These are phyloP conservation scores for Fusarium sambucinum DNA, from an alignment of 2,329 filamentous ascomycete genomes.

Conservation along the genomic window DNA sequence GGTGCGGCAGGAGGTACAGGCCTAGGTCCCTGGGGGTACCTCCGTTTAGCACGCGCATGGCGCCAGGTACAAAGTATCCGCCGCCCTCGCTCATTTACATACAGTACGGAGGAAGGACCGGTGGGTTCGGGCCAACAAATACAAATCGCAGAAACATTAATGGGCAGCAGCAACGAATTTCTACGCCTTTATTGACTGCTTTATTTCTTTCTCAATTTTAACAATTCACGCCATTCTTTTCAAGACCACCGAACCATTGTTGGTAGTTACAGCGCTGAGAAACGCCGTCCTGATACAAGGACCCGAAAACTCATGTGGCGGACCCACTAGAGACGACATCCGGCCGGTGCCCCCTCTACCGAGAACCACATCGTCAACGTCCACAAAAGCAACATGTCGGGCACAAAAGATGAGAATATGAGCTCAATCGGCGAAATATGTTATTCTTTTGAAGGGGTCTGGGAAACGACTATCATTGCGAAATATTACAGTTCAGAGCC, in stretches of 20 bases:
- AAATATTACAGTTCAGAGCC: not conserved
- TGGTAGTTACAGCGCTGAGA: slow-evolving; percentile 34
- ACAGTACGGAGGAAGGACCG: slow-evolving; percentile 40
- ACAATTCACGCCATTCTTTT: not conserved
- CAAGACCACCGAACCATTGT: slow-evolving; percentile 8
- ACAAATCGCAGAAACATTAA: slow-evolving; percentile 5
- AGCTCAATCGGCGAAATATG: not conserved
- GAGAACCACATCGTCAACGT: slow-evolving; percentile 32
- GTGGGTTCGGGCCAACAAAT: slow-evolving; percentile 47
- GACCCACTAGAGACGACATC: slow-evolving; percentile 53
- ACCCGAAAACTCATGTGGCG: slow-evolving; percentile 45
- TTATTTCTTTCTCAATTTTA: no score
- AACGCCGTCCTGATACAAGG: slow-evolving; percentile 42
- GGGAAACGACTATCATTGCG: not conserved
- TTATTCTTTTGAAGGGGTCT: not conserved
- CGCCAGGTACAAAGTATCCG: slow-evolving; percentile 39
- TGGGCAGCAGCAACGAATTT: not conserved
- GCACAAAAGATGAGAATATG: slow-evolving; percentile 3
- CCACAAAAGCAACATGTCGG: slow-evolving; percentile 27
- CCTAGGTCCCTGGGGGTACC: slow-evolving; percentile 43
- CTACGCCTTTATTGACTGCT: not conserved
- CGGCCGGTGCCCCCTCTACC: slow-evolving; percentile 49
- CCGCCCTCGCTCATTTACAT: slow-evolving; percentile 25
- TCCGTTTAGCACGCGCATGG: slow-evolving; percentile 37
- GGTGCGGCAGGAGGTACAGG: slow-evolving; percentile 31